These are phyloP conservation scores for Rhodotorula sp. DNA, from an alignment of 1,284 basidiomycete genomes.

Conservation along the genomic window DNA sequence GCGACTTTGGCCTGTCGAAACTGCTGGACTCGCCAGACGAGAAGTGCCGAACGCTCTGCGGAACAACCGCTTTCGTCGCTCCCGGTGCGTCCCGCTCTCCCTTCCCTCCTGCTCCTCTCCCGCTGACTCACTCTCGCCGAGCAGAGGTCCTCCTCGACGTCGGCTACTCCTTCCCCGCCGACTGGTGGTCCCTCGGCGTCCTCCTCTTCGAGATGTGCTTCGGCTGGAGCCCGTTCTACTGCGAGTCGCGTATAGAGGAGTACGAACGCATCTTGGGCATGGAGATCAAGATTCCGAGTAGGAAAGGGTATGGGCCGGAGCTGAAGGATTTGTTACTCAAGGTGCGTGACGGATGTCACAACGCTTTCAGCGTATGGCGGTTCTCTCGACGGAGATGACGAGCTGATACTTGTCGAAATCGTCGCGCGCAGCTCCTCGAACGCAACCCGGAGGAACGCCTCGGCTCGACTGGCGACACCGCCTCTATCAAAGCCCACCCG, in stretches of 20 bases:
- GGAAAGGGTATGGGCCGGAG: slow-evolving; percentile 33
- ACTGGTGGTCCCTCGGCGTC: slow-evolving; percentile 50
- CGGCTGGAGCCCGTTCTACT: slow-evolving; percentile 52
- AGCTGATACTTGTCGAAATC: background rate
- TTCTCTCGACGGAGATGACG: accelerated
- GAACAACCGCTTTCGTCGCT: slow-evolving; percentile 50
- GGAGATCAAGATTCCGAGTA: slow-evolving; percentile 50
- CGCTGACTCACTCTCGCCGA: background rate
- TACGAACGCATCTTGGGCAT: slow-evolving; percentile 50
- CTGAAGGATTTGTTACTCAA: slow-evolving; percentile 27
- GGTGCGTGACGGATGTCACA: slow-evolving; percentile 6
- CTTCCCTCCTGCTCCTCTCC: background rate
- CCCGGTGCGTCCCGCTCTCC: slow-evolving; percentile 26
- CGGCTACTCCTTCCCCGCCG: slow-evolving; percentile 50
- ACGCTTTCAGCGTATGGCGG: background rate
- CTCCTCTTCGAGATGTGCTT: slow-evolving; percentile 52
- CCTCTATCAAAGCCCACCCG: slow-evolving; percentile 27
- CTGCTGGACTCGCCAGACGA: slow-evolving; percentile 41
- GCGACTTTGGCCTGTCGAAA: slow-evolving; percentile 47
- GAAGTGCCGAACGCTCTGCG: slow-evolving; percentile 51
- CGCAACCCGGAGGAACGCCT: slow-evolving; percentile 30
- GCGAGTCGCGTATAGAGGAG: slow-evolving; percentile 46
- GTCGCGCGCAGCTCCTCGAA: slow-evolving; percentile 27
- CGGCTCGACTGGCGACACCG: slow-evolving; percentile 12
- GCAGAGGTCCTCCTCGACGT: slow-evolving; percentile 50